Percentiles rank a stretch among this genome's conserved stretches.
phyloP scores from a whole-genome alignment of 2,329 filamentous ascomycete species.

The Ascocoryne sarcoides region DNA sequence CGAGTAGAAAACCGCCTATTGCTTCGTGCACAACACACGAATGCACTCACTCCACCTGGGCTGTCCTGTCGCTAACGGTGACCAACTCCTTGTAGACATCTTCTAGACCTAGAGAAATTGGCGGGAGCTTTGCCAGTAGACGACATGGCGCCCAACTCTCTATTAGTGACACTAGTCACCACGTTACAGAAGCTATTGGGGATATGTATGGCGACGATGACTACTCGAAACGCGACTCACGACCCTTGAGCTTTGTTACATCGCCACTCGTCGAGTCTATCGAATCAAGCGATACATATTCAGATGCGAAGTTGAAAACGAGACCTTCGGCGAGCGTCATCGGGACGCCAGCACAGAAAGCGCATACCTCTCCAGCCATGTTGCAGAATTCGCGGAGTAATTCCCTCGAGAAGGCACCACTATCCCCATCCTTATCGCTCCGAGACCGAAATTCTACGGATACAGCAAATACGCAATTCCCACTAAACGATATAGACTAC shows the following conservation, averaged over 20 bases:
- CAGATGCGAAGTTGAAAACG: slow-evolving; percentile 17
- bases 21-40: background rate
- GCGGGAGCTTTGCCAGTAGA: slow-evolving; percentile 28
- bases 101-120: slow-evolving; percentile 29
- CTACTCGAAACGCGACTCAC: slow-evolving; percentile 42
- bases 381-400: slow-evolving; percentile 22
- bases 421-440: slow-evolving; percentile 32
- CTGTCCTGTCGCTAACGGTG: slow-evolving; percentile 18
- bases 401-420: slow-evolving; percentile 26
- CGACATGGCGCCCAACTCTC: slow-evolving; percentile 28
- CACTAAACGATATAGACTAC: slow-evolving; percentile 64
- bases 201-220: slow-evolving; percentile 60
- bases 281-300: slow-evolving; percentile 20
- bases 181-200: slow-evolving; percentile 68
- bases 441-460: slow-evolving; percentile 34
- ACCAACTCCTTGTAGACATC: slow-evolving; percentile 24
- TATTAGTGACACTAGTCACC: slow-evolving; percentile 62
- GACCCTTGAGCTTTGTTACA: slow-evolving; percentile 49
- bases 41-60: background rate
- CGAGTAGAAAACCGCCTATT: background rate
- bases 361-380: slow-evolving; percentile 25
- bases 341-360: slow-evolving; percentile 21
- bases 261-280: slow-evolving; percentile 37
- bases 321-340: slow-evolving; percentile 22
- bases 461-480: slow-evolving; percentile 51